phyloP scores from a whole-genome alignment of 2,329 filamentous ascomycete genomes.

The Aotearoamyces nothofagi region DNA sequence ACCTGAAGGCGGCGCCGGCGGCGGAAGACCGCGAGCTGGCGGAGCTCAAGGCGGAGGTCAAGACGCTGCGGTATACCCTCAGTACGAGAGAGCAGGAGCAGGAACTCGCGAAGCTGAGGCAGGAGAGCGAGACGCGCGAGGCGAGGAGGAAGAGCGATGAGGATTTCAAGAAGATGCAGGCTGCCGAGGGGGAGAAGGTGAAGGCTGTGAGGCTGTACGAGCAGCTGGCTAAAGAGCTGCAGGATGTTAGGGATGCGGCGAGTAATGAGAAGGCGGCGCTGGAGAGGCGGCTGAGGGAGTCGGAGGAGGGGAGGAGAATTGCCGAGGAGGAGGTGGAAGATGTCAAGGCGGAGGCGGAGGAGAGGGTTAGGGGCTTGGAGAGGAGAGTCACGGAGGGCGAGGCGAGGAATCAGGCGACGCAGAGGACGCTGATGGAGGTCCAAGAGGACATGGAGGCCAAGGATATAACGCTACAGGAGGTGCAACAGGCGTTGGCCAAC shows the following conservation, averaged over 20 bases:
- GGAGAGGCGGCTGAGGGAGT: conserved; percentile 54
- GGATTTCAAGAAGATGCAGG: conserved; percentile 56
- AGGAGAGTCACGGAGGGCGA: conserved; percentile 46
- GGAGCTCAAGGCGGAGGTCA: conserved; percentile 77
- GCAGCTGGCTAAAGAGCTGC: conserved; percentile 32
- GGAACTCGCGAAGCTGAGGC: conserved; percentile 1
- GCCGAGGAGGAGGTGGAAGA: conserved; percentile 76
- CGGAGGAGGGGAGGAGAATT: conserved; percentile 55
- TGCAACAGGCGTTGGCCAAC: conserved; percentile 32
- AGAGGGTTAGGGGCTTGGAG: conserved; percentile 49
- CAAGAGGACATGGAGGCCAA: conserved; percentile 26
- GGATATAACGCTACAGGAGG: conserved; percentile 17
- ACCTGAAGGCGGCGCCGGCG: conserved; percentile 38
- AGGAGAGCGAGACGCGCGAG: conserved; percentile 26
- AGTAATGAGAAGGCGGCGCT: conserved; percentile 46
- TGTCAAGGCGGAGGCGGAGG: conserved; percentile 42
- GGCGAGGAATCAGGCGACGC: conserved; percentile 40
- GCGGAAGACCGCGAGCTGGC: conserved; percentile 44
- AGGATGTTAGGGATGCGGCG: conserved; percentile 31
- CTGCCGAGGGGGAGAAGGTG: conserved; percentile 38
- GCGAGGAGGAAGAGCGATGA: conserved; percentile 68
- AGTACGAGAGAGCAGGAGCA: conserved; percentile 2
- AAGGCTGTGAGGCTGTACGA: conserved; percentile 35
- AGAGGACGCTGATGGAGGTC: conserved; percentile 34
- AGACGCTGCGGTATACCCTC: conserved; percentile 66